Evolutionary conservation across 73 alveolate species (phyloP), one percentile per base, ranked within the genome.

Genomic region (Uronychia setigera): DNA sequence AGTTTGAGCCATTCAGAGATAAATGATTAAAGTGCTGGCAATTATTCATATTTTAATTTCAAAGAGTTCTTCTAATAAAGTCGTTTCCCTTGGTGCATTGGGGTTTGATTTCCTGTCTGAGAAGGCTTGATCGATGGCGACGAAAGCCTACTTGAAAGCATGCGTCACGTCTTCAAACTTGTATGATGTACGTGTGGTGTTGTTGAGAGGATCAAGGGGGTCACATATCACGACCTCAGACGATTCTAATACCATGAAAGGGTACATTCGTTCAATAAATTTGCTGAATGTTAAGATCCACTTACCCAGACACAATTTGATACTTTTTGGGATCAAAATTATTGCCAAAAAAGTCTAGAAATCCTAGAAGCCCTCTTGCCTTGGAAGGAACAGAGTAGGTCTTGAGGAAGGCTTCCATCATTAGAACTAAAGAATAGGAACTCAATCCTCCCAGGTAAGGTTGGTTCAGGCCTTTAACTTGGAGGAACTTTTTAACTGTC

Each of bases 391-490:
- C 34, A 74, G 29, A 11, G 67, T 46, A 46, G 67, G 67, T 46
- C 14, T 81, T 11, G 32, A 87, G 75, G 79, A 80, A 87, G 34
- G 89, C 88, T 0, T 60, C 78, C 28, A 67, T 57, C 93, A 87
- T 81, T 57, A 87, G 81, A 1, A 87, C 83, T 26, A 87, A 81
- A n/a, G 89, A 80, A 35, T 87, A 87, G 1, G 89, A 80, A 29
- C 57, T 46, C 32, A 87, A 27, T 0, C 93, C 93, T 26, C 93
- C 93, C 14, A 26, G 59, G 32, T 80, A 87, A 5, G 93, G 93
- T 31, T 80, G 60, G 34, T 87, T 87, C 19, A 87, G 81, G 31
- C 31, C 80, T 11, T 31, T 25, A 25, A 32, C 77, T 9, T 60
- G 80, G 26, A 87, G 81, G 67, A 87, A 75, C 81, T 74, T 87